Evolutionary conservation across 257 asterid genomes (phyloP).

Genomic region (Solanum verrucosum): DNA sequence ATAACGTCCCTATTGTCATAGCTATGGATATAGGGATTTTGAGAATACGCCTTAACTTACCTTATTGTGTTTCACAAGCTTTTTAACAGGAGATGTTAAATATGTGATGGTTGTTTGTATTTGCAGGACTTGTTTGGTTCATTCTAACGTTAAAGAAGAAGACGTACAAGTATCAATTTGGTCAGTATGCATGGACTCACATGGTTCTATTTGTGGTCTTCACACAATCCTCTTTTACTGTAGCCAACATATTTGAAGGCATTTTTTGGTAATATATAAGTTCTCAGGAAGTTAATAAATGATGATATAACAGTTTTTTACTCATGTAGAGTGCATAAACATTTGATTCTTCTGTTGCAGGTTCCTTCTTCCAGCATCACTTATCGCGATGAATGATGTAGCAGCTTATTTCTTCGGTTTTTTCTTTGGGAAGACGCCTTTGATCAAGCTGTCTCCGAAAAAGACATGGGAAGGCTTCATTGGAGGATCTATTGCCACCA

Average conservation of each 20-base stretch:
- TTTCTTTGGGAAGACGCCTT: slow-evolving; percentile 85
- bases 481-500: slow-evolving; percentile 78
- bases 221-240: slow-evolving; percentile 64
- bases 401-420: slow-evolving; percentile 87
- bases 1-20: not conserved
- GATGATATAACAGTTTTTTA: not conserved
- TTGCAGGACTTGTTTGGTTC: slow-evolving; percentile 84
- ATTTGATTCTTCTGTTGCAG: slow-evolving; percentile 37
- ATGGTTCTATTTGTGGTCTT: slow-evolving; percentile 77
- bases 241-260: slow-evolving; percentile 77
- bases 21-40: not conserved
- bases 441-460: slow-evolving; percentile 75
- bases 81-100: not conserved
- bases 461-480: slow-evolving; percentile 97
- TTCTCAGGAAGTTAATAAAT: not conserved
- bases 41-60: not conserved
- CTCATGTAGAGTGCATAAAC: slow-evolving; percentile 12
- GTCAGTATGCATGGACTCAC: slow-evolving; percentile 89
- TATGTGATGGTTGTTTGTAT: not conserved
- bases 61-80: not conserved
- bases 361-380: slow-evolving; percentile 97
- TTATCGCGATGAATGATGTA: slow-evolving; percentile 64
- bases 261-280: slow-evolving; percentile 52
- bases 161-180: slow-evolving; percentile 86
- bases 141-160: slow-evolving; percentile 77